Evolutionary conservation across 257 asterid genomes (phyloP).

Genomic region (Eucommia ulmoides): DNA sequence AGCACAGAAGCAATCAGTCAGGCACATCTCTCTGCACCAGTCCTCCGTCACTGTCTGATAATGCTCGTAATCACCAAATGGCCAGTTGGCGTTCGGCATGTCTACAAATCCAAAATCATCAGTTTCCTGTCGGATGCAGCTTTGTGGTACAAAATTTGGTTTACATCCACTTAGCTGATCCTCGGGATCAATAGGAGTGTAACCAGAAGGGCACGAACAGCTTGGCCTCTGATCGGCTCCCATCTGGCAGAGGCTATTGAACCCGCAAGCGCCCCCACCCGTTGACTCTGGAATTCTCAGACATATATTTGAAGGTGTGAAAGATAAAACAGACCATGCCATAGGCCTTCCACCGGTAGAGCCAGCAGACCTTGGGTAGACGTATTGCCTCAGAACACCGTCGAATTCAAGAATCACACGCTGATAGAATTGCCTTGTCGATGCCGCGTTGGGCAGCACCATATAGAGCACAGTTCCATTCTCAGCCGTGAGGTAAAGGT

Average conservation of each 20-base stretch:
- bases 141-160: constrained; percentile 21
- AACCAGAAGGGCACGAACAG: constrained; percentile 27
- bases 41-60: constrained; percentile 5
- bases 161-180: constrained; percentile 18
- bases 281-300: neutral
- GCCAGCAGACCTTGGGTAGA: constrained; percentile 16
- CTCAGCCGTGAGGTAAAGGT: constrained; percentile 4
- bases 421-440: constrained; percentile 9
- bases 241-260: constrained; percentile 24
- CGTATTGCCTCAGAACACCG: constrained; percentile 31
- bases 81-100: constrained; percentile 24
- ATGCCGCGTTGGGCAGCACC: neutral
- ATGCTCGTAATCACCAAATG: constrained; percentile 21
- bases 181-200: constrained; percentile 16
- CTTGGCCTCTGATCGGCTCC: constrained; percentile 12
- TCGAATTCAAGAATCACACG: constrained; percentile 24
- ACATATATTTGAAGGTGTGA: constrained; percentile 19
- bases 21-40: constrained; percentile 18
- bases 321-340: constrained; percentile 19
- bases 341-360: too few species aligned
- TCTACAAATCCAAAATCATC: constrained; percentile 7
- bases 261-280: constrained; percentile 49
- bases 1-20: constrained; percentile 29
- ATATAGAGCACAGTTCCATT: neutral
- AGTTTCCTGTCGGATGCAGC: constrained; percentile 12